Base-by-base conservation (phyloP, 2,329 filamentous ascomycete genomes). In the Raffaelea arxii region DNA sequence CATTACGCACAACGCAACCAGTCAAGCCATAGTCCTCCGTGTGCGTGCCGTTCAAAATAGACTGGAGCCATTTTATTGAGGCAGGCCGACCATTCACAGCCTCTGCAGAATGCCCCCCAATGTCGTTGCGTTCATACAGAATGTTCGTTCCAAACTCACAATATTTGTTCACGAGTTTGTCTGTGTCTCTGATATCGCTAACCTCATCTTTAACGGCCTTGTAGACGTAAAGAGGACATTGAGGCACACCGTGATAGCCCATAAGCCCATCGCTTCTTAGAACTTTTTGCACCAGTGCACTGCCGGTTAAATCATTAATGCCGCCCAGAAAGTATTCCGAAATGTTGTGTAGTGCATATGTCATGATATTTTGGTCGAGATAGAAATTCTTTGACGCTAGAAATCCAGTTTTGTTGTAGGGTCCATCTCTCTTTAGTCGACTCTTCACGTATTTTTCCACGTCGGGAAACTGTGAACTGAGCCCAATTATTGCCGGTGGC, bases 181-280 rank as follows among this genome's bases (percentile, higher is more conserved):
- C 39, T 51, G 40, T 64, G 3, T 62, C 66, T 2, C 68, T 68
- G 4, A 56, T 56, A 1, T 43, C 50, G 47, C 69, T 73, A 49
- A 66, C 69, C 21, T 55, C 52, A 1, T 60, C 41, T 1, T 70
- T 58, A 21, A 72, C 52, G 1, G 47, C 55, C 48, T 72, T 71
- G 59, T 74, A 72, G 2, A 67, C 60, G 40, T 66, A 68, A 1
- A 74, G 25, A 2, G 70, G 71, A 56, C 70, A 67, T 44, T 63
- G 55, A 2, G 71, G 71, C 4, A 65, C 56, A 36, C 67, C 66
- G 49, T 70, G 64, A 36, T 57, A 58, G 40, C 58, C 57, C 58
- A 62, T 60, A 39, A 55, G 51, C 24, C 60, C 63, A 44, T 66
- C 61, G 12, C 50, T 47, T 23, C 60, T 47, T 42, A 62, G 53